Conservation (phyloP, 768 basidiomycete species). For the Daedaleopsis sinensis region DNA sequence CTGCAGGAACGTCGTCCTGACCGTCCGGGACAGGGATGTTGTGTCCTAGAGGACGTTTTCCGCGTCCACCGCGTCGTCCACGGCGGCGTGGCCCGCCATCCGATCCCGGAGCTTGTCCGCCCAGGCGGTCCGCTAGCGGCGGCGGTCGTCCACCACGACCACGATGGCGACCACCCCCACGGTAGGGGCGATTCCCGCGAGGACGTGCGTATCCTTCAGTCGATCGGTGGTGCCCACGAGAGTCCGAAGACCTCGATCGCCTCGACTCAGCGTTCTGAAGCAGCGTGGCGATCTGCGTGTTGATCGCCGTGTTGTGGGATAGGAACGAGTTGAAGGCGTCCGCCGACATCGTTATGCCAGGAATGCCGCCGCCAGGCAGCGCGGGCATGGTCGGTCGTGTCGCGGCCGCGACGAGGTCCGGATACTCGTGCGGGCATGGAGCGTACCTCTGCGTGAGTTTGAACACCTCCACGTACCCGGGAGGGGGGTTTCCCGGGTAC, state of each 20-base stretch:
- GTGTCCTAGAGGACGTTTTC: background rate
- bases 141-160: too few species aligned
- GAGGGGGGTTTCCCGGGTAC: too few species aligned
- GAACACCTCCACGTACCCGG: too few species aligned
- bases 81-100: too few species aligned
- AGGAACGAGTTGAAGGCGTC: background rate
- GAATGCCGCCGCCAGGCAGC: background rate
- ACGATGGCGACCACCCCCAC: too few species aligned
- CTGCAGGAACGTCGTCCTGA: too few species aligned
- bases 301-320: background rate
- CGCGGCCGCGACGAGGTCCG: background rate
- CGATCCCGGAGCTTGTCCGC: too few species aligned
- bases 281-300: background rate
- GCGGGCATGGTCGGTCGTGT: background rate
- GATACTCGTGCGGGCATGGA: background rate
- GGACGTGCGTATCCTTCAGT: too few species aligned
- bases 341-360: background rate
- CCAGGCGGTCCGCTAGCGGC: too few species aligned
- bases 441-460: background rate
- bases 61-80: too few species aligned
- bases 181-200: too few species aligned
- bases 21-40: background rate
- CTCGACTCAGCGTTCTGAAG: background rate
- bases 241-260: background rate
- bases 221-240: too few species aligned